A percentile compares a stretch with the other conserved stretches of the same genome.
Evolutionary conservation across 495 filamentous ascomycete genomes (phyloP).

Genomic region (Penicillium simplicissimum): DNA sequence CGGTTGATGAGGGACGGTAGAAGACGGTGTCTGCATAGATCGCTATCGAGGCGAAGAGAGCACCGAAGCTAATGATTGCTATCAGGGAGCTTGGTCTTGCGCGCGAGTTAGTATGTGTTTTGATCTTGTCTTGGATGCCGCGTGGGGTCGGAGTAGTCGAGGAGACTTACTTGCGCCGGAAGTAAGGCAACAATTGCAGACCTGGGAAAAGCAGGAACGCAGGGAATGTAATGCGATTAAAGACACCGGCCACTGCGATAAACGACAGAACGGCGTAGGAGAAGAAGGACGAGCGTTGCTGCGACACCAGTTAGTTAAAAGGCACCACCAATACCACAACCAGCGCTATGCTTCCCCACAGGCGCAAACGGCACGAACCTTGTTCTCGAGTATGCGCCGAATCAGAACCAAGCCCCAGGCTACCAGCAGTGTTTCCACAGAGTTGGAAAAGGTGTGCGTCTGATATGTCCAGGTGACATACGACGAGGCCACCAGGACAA

Average conservation of each 20-base stretch:
- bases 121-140: background rate
- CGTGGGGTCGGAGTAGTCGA: background rate
- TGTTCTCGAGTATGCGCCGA: constrained; percentile 73
- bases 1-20: constrained; percentile 61
- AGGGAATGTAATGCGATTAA: constrained; percentile 96
- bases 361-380: constrained; percentile 50
- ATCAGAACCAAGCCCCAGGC: constrained; percentile 90
- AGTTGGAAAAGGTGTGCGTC: constrained; percentile 98
- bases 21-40: constrained; percentile 81
- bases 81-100: constrained; percentile 69
- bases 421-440: constrained; percentile 88
- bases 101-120: constrained; percentile 14
- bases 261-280: constrained; percentile 76
- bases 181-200: constrained; percentile 80
- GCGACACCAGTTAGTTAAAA: constrained; percentile 17
- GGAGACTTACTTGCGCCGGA: constrained; percentile 67
- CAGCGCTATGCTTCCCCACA: background rate
- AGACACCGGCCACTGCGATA: constrained; percentile 79
- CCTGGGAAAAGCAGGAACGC: constrained; percentile 83
- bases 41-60: constrained; percentile 66
- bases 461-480: constrained; percentile 99
- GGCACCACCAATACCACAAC: background rate
- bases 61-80: constrained; percentile 57
- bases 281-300: constrained; percentile 73
- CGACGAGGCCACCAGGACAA: constrained; percentile 84